Conservation (phyloP, 2,329 filamentous ascomycete genomes). For the Grosmannia serpens region DNA sequence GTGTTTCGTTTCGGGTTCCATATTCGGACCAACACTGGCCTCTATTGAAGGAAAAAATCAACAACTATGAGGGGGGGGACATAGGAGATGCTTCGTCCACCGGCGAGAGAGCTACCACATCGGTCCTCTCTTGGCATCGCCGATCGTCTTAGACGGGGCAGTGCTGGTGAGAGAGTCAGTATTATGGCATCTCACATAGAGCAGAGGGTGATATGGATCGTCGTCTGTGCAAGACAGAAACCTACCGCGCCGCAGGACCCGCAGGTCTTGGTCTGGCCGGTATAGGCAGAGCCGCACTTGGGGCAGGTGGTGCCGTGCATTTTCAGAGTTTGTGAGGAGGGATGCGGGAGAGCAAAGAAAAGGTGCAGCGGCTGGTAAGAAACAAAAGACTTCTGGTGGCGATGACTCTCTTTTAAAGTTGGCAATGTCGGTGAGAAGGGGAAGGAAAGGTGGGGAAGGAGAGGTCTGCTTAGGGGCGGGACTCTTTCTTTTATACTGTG, state of each 20-base stretch:
- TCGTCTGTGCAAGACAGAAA: slow-evolving; percentile 7
- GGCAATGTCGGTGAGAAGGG: not conserved
- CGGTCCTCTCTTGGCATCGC: not conserved
- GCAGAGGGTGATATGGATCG: not conserved
- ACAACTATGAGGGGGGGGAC: not conserved
- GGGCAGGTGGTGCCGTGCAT: slow-evolving; percentile 39
- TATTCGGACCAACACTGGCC: not conserved
- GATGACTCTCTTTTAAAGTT: no score
- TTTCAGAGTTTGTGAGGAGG: slow-evolving; percentile 7
- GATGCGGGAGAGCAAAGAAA: no score
- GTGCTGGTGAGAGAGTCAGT: not conserved
- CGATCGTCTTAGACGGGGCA: slow-evolving; percentile 2
- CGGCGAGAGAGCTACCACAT: no score
- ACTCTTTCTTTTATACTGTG: not conserved
- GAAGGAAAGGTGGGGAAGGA: not conserved
- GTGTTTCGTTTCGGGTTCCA: not conserved
- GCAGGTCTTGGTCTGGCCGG: slow-evolving; percentile 39
- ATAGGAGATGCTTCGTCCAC: not conserved
- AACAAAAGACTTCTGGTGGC: not conserved
- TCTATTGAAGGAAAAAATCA: not conserved
- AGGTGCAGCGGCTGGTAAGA: not conserved
- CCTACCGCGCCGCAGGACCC: slow-evolving; percentile 45
- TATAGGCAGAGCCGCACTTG: slow-evolving; percentile 40
- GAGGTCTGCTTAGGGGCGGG: not conserved
- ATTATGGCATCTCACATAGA: not conserved